phyloP scores from a whole-genome alignment of 1,139 yeast species.

The Groenewaldozyma sp. region DNA sequence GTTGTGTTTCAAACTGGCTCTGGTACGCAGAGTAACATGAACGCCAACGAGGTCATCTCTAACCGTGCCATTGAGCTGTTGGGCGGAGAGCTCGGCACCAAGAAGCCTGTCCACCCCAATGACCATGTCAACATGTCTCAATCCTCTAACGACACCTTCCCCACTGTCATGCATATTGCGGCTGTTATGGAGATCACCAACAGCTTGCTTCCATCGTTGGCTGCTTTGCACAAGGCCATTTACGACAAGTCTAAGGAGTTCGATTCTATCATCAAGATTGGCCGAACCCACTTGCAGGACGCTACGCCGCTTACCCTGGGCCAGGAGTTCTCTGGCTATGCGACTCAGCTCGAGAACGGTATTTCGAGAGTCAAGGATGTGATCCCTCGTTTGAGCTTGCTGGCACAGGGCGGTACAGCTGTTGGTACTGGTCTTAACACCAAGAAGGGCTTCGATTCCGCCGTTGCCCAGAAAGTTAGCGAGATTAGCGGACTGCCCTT shows the following conservation, averaged over 20 bases:
- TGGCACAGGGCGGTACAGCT: conserved; percentile 99
- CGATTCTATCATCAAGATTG: conserved; percentile 83
- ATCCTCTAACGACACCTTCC: conserved; percentile 95
- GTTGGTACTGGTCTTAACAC: conserved; percentile 98
- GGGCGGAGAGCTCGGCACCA: conserved; percentile 88
- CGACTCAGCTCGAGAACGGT: conserved; percentile 85
- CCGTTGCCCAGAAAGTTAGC: conserved; percentile 71
- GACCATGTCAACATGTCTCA: conserved; percentile 99
- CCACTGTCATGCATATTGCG: conserved; percentile 99
- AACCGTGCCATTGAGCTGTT: conserved; percentile 94
- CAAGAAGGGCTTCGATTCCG: conserved; percentile 75
- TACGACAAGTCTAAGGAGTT: conserved; percentile 75
- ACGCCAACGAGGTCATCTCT: conserved; percentile 96
- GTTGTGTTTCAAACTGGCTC: conserved; percentile 99
- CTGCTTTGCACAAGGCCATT: conserved; percentile 66
- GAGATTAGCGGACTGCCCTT: conserved; percentile 81
- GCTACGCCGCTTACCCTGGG: conserved; percentile 98
- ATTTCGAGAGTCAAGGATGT: conserved; percentile 72
- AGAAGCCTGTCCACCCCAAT: conserved; percentile 93
- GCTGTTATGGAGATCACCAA: conserved; percentile 82
- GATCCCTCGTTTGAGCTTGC: conserved; percentile 63
- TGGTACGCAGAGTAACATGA: conserved; percentile 98
- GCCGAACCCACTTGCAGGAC: conserved; percentile 97
- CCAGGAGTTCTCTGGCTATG: conserved; percentile 96
- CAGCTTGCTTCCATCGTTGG: conserved; percentile 69